Evolutionary conservation across 257 asterid species (phyloP), one percentile per base, ranked within the genome.

Genomic region (Mentha longifolia): DNA sequence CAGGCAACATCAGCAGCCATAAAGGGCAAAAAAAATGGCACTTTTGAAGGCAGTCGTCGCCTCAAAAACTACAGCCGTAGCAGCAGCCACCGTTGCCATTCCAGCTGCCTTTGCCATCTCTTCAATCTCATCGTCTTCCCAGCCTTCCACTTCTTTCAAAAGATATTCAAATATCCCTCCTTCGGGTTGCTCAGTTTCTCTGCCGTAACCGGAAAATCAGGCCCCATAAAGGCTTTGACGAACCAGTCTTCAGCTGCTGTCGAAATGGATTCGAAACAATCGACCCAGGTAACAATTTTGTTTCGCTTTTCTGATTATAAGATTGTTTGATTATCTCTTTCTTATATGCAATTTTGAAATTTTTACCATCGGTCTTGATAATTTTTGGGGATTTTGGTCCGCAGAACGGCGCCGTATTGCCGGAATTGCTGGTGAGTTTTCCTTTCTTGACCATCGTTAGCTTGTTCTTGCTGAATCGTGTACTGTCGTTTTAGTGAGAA

Each of bases 401-500:
- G 83, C 93, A 93, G 98, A 79, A 87, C 64, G 97, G 84, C 14
- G 86, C 85, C 22, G 83, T 70, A 3, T 75, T 93, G 81, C 98
- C 98, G 61, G 97, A 90, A 58, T 82, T 93, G 55, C 84, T 93
- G 86, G 98, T 93, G 77, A 83, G 97, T 82, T 52, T 15, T 20
- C 52, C 52, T 62, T 62, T 19, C 15, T 41, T 47, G 10, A 50
- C 65, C 46, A 28, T 50, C 8, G 19, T 55, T 60, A 46, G 65
- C 12, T 46, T 30, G 50, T 65, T 69, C 35, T 16, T 41, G 59
- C 41, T 4, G 25, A 22, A 22, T 2, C 25, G 2, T 22, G 25
- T 22, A 22, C 3, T 52, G 55, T 12, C 52, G 50, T 45, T 72
- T 16, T 33, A 55, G 30, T 11, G 14, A 20, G 11, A 49, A 25